phyloP scores from a whole-genome alignment of 805 yeast species.

The Barnettozyma botsteinii region DNA sequence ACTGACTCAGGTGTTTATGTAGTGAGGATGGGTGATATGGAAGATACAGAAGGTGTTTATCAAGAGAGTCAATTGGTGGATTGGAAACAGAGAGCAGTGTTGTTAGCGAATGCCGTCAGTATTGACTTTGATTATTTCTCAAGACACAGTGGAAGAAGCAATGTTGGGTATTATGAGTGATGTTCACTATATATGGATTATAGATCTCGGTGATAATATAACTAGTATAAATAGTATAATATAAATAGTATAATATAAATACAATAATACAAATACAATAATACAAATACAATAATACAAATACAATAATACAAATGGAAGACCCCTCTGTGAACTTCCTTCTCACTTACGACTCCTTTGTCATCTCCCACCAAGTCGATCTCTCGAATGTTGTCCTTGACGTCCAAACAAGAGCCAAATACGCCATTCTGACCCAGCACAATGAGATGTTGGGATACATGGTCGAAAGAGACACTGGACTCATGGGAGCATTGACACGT shows the following conservation, averaged over 20 bases:
- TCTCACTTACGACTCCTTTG: background rate
- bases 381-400: background rate
- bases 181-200: no score
- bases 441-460: background rate
- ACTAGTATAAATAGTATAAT: no score
- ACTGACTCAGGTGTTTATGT: constrained; percentile 95
- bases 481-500: background rate
- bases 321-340: no score
- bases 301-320: no score
- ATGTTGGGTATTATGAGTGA: constrained; percentile 4
- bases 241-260: no score
- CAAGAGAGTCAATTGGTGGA: constrained; percentile 45
- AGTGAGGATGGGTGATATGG: constrained; percentile 65
- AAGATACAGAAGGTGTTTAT: constrained; percentile 36
- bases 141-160: constrained; percentile 62
- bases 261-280: no score
- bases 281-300: no score
- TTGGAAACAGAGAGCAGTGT: constrained; percentile 77
- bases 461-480: background rate
- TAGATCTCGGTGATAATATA: no score
- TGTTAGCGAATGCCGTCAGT: constrained; percentile 83
- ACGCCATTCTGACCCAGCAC: background rate
- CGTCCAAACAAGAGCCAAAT: background rate
- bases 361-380: background rate
- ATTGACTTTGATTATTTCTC: constrained; percentile 96